Evolutionary conservation across 202 grass and related monocot species (phyloP).

Genomic region (Alloteropsis angusta): DNA sequence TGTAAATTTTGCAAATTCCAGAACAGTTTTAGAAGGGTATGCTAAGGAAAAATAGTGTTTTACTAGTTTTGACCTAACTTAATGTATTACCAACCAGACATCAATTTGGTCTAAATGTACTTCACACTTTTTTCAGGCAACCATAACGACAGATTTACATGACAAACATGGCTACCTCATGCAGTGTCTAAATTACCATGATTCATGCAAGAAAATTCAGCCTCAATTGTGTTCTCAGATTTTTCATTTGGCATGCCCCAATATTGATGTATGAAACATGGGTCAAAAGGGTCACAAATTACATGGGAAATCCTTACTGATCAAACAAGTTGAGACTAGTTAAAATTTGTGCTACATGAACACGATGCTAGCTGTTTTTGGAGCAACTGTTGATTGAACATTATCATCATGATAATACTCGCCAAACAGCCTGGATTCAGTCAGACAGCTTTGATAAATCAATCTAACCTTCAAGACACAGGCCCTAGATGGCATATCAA

Average conservation of each 20-base stretch:
- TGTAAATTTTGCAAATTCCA: no score
- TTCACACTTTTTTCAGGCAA: not conserved
- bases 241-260: not conserved
- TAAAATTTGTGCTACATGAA: not conserved
- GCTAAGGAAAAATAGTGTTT: not conserved
- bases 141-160: not conserved
- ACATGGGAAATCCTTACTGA: not conserved
- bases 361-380: slow-evolving; percentile 13
- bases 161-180: not conserved
- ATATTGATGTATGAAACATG: not conserved
- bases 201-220: not conserved
- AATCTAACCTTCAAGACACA: slow-evolving; percentile 23
- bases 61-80: not conserved
- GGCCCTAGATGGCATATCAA: slow-evolving; percentile 30
- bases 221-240: not conserved
- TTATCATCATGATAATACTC: not conserved
- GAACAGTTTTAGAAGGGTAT: not conserved
- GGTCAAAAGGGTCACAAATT: not conserved
- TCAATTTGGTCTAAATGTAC: not conserved
- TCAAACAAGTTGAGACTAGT: slow-evolving; percentile 17
- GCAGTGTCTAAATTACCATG: not conserved
- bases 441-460: slow-evolving; percentile 14
- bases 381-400: not conserved
- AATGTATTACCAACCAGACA: not conserved
- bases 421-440: slow-evolving; percentile 14